Base-by-base conservation (phyloP, 495 filamentous ascomycete genomes). In the Aspergillus avenaceus region DNA sequence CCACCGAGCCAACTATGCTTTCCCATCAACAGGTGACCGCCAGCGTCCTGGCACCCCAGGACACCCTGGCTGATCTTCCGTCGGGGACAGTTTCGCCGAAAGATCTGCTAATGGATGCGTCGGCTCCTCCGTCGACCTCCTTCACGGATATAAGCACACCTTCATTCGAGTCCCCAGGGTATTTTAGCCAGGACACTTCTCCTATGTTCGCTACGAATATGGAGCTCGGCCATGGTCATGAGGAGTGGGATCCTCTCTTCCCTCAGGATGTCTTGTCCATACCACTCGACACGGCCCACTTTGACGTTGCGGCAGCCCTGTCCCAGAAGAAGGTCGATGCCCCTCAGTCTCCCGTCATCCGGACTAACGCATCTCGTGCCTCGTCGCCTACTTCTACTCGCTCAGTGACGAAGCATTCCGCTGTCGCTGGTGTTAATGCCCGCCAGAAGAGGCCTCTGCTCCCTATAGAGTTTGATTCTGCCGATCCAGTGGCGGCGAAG, bases 71-170 rank as follows among this genome's bases (percentile, higher is more conserved):
- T 11, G 47, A 40, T 31, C 60, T 53, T 43, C 65, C 65, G 8
- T 37, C 61, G 60, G 81, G 74, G 56, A 95, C 91, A 16, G 78
- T 97, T 41, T 97, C 92, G 47, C 92, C 92, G 12, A 83, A 85
- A 64, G 90, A 96, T 56, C 71, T 96, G 36, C 77, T 90, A 62
- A 67, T 87, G 53, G 86, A 90, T 52, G 73, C 77, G 14, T 93
- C 90, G 47, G 83, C 89, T 24, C 89, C 90, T 31, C 88, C 90
- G 46, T 96, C 91, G 0, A 75, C 85, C 32, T 83, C 89, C 12
- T 86, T 90, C 62, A 95, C 91, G 6, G 84, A 90, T 50, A 58
- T 96, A 57, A 93, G 90, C 47, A 95, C 91, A 45, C 91, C 87
- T 19, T 82, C 85, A 31, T 84, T 82, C 65, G 87, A 85, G 49